Evolutionary conservation across 148 eudicot species (phyloP).

Genomic region (Euryodendron excelsum): DNA sequence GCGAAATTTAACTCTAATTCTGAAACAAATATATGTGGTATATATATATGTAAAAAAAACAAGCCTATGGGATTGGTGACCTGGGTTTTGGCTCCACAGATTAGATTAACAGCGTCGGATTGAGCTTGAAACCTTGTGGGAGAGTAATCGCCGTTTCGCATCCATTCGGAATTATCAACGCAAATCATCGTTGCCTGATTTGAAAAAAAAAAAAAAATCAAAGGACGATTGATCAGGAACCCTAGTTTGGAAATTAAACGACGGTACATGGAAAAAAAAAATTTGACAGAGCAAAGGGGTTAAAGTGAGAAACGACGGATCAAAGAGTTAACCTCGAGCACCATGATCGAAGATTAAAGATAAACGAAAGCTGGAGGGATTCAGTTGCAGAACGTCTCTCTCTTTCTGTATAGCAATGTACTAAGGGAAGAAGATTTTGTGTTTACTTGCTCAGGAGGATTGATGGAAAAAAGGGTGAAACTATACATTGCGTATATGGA

Average conservation of each 20-base stretch:
- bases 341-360: conserved; percentile 39
- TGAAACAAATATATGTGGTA: conserved; percentile 8
- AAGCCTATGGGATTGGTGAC: conserved; percentile 24
- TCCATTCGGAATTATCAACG: conserved; percentile 94
- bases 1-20: not conserved
- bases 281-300: not conserved
- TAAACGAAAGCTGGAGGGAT: conserved; percentile 12
- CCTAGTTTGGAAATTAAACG: conserved; percentile 17
- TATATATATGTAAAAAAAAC: not conserved
- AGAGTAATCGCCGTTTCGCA: conserved; percentile 94
- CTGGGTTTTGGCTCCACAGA: conserved; percentile 97
- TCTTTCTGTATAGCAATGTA: not conserved
- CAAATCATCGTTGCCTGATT: conserved; percentile 96
- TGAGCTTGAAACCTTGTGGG: conserved; percentile 83
- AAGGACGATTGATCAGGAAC: conserved; percentile 12
- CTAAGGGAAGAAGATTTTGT: not conserved
- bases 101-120: conserved; percentile 91
- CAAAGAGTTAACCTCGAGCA: conserved; percentile 58
- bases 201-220: not conserved
- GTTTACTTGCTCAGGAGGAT: conserved; percentile 5
- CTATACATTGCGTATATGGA: too few species aligned
- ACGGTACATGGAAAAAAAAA: not conserved
- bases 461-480: too few species aligned
- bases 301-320: not conserved
- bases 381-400: not conserved